phyloP scores from a whole-genome alignment of 441 rosid species.

The Melastoma candidum region DNA sequence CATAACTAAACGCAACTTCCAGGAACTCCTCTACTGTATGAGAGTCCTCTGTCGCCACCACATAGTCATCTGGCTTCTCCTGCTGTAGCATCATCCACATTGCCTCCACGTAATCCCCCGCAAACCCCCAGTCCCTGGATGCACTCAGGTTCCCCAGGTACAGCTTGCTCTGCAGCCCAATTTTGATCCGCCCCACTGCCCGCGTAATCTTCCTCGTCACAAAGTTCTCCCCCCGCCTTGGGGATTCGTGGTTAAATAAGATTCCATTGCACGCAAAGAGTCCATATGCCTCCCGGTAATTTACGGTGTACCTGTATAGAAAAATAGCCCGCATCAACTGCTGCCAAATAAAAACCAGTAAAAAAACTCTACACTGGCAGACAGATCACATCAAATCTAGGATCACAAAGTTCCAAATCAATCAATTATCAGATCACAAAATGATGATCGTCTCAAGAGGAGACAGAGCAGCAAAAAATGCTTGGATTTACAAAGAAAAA shows the following conservation, averaged over 20 bases:
- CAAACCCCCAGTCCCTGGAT: slow-evolving; percentile 91
- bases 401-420: too few species aligned
- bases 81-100: slow-evolving; percentile 98
- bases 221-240: slow-evolving; percentile 74
- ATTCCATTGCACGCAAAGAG: slow-evolving; percentile 76
- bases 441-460: too few species aligned
- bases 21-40: slow-evolving; percentile 90
- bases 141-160: slow-evolving; percentile 78
- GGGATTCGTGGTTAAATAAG: slow-evolving; percentile 80
- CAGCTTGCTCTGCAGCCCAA: slow-evolving; percentile 70
- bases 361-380: too few species aligned
- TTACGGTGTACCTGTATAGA: slow-evolving; percentile 42
- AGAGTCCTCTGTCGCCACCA: slow-evolving; percentile 92
- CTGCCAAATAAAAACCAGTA: too few species aligned
- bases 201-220: slow-evolving; percentile 77
- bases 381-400: too few species aligned
- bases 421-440: too few species aligned
- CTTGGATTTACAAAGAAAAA: too few species aligned
- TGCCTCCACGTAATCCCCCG: slow-evolving; percentile 80
- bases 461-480: too few species aligned
- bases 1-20: slow-evolving; percentile 72
- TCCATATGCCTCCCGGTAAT: slow-evolving; percentile 74
- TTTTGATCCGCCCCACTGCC: slow-evolving; percentile 75
- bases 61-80: slow-evolving; percentile 83
- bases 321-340: too few species aligned